A percentile compares a stretch with the other conserved stretches of the same genome.
phyloP scores from a whole-genome alignment of 495 filamentous ascomycete genomes.

The Aspergillus bridgeri region DNA sequence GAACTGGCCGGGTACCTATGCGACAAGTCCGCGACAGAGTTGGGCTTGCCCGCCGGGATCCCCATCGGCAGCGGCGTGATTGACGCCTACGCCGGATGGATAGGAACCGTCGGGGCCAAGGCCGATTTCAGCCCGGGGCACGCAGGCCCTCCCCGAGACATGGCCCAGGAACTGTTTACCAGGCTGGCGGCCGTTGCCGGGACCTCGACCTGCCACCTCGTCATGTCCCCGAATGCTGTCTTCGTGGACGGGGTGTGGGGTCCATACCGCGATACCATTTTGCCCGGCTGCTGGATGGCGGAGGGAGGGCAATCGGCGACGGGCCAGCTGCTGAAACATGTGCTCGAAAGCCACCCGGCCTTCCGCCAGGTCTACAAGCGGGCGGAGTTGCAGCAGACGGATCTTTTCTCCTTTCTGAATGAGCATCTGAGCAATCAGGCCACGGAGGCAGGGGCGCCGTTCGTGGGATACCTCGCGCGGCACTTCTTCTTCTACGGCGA shows the following conservation, averaged over 20 bases:
- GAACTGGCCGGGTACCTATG: conserved; percentile 82
- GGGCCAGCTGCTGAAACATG: conserved; percentile 87
- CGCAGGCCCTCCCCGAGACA: no score
- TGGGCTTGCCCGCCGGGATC: conserved; percentile 84
- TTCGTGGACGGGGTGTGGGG: conserved; percentile 97
- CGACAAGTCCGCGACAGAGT: conserved; percentile 76
- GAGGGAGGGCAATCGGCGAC: conserved; percentile 96
- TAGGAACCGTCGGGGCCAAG: conserved; percentile 94
- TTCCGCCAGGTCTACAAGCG: conserved; percentile 80
- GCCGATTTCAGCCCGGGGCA: conserved; percentile 61
- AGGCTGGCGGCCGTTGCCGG: conserved; percentile 91
- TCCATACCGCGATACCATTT: conserved; percentile 88
- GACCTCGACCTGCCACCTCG: conserved; percentile 94
- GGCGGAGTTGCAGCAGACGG: no score
- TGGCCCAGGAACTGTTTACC: no score
- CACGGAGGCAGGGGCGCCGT: conserved; percentile 62
- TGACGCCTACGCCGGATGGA: conserved; percentile 98
- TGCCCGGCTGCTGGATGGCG: conserved; percentile 90
- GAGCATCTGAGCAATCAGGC: conserved; percentile 78
- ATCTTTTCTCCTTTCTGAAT: no score
- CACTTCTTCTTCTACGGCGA: conserved; percentile 99
- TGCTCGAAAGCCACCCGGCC: conserved; percentile 89
- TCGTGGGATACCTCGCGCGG: conserved; percentile 74
- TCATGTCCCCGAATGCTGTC: conserved; percentile 86
- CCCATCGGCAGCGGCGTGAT: conserved; percentile 95